Conservation (phyloP, 257 asterid genomes). For the Solanum clarkiae region DNA sequence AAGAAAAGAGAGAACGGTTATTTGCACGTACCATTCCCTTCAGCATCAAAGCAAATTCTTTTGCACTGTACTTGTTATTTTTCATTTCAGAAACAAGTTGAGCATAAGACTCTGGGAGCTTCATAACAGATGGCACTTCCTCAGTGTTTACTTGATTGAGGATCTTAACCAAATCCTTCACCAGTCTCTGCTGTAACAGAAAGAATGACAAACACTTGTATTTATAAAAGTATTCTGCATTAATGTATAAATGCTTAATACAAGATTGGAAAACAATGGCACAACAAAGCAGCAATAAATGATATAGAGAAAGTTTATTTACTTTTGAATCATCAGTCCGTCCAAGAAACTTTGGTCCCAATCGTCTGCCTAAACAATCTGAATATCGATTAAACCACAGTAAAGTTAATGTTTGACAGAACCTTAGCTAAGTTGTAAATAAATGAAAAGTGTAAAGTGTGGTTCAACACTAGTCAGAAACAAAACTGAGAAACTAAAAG, state of each 20-base stretch:
- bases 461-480: not conserved
- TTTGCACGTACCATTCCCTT: constrained; percentile 82
- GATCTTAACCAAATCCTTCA: constrained; percentile 75
- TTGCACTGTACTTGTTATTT: constrained; percentile 60
- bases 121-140: constrained; percentile 71
- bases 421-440: not conserved
- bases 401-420: not conserved
- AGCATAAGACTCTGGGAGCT: constrained; percentile 82
- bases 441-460: not conserved
- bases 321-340: constrained; percentile 90
- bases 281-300: not conserved
- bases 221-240: not conserved
- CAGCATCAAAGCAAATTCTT: constrained; percentile 83
- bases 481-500: not conserved
- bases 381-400: constrained; percentile 13
- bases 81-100: constrained; percentile 95
- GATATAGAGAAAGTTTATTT: constrained; percentile 9
- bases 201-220: not conserved
- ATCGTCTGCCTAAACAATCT: constrained; percentile 95
- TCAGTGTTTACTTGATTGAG: constrained; percentile 87
- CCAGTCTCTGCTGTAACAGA: constrained; percentile 57
- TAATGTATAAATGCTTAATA: not conserved
- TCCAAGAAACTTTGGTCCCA: constrained; percentile 95
- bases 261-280: not conserved
- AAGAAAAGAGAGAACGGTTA: not conserved